Percentiles rank a stretch among this genome's conserved stretches.
phyloP scores from a whole-genome alignment of 768 basidiomycete species.

The Dentipellis sp. region DNA sequence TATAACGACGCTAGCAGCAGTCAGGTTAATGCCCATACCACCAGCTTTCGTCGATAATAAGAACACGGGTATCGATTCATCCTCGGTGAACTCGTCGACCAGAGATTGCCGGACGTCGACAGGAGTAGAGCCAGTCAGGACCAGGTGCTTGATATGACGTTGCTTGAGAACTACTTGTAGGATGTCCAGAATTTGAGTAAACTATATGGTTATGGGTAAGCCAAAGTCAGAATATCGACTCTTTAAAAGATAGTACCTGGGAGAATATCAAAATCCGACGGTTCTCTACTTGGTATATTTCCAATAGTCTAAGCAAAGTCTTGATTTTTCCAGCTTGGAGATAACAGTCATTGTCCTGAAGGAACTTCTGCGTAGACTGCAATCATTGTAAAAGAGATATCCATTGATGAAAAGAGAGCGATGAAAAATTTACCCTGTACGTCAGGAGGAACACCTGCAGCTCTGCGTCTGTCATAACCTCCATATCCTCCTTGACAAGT shows the following conservation, averaged over 20 bases:
- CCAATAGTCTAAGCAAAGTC: slow-evolving; percentile 61
- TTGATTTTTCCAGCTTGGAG: slow-evolving; percentile 84
- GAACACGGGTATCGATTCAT: slow-evolving; percentile 81
- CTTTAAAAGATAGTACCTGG: slow-evolving; percentile 42
- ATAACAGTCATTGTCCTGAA: slow-evolving; percentile 67
- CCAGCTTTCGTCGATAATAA: slow-evolving; percentile 89
- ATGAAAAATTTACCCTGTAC: slow-evolving; percentile 58
- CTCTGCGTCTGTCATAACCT: slow-evolving; percentile 97
- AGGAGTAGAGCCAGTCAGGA: slow-evolving; percentile 88
- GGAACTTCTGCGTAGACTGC: slow-evolving; percentile 65
- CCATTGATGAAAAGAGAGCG: not conserved
- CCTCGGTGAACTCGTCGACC: slow-evolving; percentile 91
- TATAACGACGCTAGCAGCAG: slow-evolving; percentile 91
- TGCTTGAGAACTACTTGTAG: slow-evolving; percentile 74
- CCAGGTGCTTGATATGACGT: slow-evolving; percentile 60
- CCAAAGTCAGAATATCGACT: not conserved
- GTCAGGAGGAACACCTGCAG: slow-evolving; percentile 77
- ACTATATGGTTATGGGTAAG: slow-evolving; percentile 35
- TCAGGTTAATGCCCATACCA: slow-evolving; percentile 95
- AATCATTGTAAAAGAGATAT: not conserved
- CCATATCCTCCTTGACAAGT: slow-evolving; percentile 94
- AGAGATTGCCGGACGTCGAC: slow-evolving; percentile 90
- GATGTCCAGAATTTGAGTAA: slow-evolving; percentile 94
- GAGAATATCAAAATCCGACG: slow-evolving; percentile 91
- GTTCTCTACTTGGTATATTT: slow-evolving; percentile 52